Conservation (phyloP, 164 flowering plant species). For the Cinnamomum micranthum region DNA sequence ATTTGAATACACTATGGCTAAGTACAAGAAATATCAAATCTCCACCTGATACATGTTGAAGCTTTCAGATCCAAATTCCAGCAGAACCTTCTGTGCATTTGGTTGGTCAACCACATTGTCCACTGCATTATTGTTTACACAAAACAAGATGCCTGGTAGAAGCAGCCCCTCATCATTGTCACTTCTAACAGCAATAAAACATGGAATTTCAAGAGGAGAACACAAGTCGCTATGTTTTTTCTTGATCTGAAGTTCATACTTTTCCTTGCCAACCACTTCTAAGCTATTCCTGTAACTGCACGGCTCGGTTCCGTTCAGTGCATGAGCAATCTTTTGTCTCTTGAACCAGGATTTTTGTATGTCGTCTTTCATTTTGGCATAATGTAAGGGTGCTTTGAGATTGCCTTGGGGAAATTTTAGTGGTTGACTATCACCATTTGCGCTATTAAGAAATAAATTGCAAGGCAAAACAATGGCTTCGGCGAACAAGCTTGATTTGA, state of each 20-base stretch:
- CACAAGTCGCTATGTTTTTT: conserved; percentile 5
- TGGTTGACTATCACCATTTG: conserved; percentile 17
- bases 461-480: conserved; percentile 72
- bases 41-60: conserved; percentile 54
- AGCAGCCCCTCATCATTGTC: conserved; percentile 12
- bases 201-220: conserved; percentile 31
- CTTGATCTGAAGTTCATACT: conserved; percentile 8
- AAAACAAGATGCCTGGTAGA: conserved; percentile 32
- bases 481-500: conserved; percentile 42
- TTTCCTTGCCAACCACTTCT: conserved; percentile 2
- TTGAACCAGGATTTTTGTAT: conserved; percentile 22
- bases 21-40: conserved; percentile 3
- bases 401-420: conserved; percentile 9
- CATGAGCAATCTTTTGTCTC: conserved; percentile 39
- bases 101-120: conserved; percentile 12
- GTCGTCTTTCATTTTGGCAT: conserved; percentile 7
- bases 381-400: conserved; percentile 12
- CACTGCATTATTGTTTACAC: conserved; percentile 12
- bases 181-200: conserved; percentile 29
- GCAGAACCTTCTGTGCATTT: conserved; percentile 32
- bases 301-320: conserved; percentile 11
- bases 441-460: conserved; percentile 42
- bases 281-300: conserved; percentile 8
- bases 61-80: conserved; percentile 60
- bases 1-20: not conserved